These are phyloP conservation scores for Verticillium isaacii DNA, from an alignment of 2,329 filamentous ascomycete genomes.

Conservation along the genomic window DNA sequence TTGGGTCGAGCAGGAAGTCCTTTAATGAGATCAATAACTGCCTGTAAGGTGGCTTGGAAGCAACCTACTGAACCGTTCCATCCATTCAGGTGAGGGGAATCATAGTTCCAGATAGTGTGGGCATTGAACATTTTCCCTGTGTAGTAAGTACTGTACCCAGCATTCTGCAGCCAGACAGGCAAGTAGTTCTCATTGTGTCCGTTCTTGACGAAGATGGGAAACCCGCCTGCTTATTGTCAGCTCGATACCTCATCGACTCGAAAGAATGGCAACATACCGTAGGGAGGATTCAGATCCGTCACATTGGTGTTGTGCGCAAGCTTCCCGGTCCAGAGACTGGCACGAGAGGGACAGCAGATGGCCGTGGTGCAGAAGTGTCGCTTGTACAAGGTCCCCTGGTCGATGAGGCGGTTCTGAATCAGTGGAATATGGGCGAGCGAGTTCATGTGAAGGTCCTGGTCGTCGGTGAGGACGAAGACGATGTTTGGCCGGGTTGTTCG, in stretches of 20 bases:
- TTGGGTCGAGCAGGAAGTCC: conserved; percentile 57
- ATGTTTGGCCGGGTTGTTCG: conserved; percentile 42
- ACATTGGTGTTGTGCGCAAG: conserved; percentile 63
- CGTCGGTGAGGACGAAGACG: conserved; percentile 61
- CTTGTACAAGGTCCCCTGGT: conserved; percentile 52
- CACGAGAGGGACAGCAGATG: conserved; percentile 60
- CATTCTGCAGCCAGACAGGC: conserved; percentile 45
- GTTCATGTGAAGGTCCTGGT: conserved; percentile 59
- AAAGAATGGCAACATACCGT: conserved; percentile 45
- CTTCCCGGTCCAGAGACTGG: conserved; percentile 56
- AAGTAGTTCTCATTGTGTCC: conserved; percentile 46
- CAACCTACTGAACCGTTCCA: conserved; percentile 43
- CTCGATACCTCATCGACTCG: background rate
- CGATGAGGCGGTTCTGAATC: conserved; percentile 46
- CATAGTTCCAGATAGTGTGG: conserved; percentile 43
- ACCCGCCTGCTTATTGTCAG: conserved; percentile 26
- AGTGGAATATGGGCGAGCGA: conserved; percentile 55
- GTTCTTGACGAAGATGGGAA: conserved; percentile 45
- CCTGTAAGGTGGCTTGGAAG: too few species aligned
- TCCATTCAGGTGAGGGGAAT: conserved; percentile 46
- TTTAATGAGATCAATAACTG: conserved; percentile 1
- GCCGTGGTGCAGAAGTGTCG: conserved; percentile 62
- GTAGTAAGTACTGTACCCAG: conserved; percentile 49
- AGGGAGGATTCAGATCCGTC: conserved; percentile 46
- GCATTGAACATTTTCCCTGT: conserved; percentile 52